Evolutionary conservation across 2,329 filamentous ascomycete genomes (phyloP), one percentile per base, ranked within the genome.

Genomic region (Fusarium concolor): DNA sequence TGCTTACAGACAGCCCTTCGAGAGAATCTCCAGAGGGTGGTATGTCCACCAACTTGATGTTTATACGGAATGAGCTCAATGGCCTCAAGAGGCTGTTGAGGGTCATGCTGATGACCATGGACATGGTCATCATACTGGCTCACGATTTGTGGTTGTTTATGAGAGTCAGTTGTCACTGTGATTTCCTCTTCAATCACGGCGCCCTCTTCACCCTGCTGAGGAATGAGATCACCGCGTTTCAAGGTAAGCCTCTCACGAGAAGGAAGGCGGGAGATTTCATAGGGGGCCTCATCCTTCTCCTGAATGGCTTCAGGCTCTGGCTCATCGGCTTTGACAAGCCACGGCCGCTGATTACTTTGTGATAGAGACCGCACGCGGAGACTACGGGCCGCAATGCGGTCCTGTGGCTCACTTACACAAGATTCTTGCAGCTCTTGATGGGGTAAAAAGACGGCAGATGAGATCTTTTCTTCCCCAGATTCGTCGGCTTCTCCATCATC

Each of bases 61-160:
- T 93, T 93, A 80, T 97, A 99, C 3, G 96, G 96, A 74, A 97
- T 97, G 62, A 99, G 85, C 78, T 98, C 94, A 71, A 99, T 97
- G 29, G 95, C 95, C 67, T 95, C 93, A 28, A 97, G 84, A 5
- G 94, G 93, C 70, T 85, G 79, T 77, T 85, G 82, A 68, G 85
- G 73, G 20, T 75, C 80, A 76, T 80, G 81, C 64, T 87, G 82
- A 55, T 85, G 81, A 39, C 86, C 84, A 75, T 86, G 83, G 47
- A 83, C 76, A 71, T 83, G 76, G 43, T 87, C 84, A 67, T 83
- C 80, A 71, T 81, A 79, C 20, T 80, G 79, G 38, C 80, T 79
- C 47, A 80, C 76, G 59, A 78, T 76, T 59, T 77, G 80, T 39
- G 79, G 76, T 53, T 74, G 70, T 67, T 77, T 80, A 73, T 68